Evolutionary conservation across 139 green algal genomes (phyloP).

Genomic region (Axilococcus clingmanii): DNA sequence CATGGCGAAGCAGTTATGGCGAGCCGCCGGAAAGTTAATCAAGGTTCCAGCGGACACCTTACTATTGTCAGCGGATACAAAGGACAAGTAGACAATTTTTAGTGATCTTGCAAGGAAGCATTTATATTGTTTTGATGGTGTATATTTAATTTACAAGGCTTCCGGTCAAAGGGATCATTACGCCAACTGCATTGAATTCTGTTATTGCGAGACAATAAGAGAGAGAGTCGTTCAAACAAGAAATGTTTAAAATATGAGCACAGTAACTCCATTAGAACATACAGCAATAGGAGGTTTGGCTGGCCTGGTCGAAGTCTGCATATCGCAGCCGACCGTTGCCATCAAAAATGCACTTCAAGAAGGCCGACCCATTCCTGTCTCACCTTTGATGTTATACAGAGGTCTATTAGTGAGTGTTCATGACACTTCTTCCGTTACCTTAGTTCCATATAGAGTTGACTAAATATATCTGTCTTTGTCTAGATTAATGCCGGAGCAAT

Average conservation of each 20-base stretch:
- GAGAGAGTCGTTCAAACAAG: too few species aligned
- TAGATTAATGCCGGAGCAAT: constrained; percentile 77
- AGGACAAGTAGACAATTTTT: too few species aligned
- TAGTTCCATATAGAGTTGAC: background rate
- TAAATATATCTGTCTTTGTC: background rate
- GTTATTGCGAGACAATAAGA: too few species aligned
- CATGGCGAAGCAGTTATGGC: background rate
- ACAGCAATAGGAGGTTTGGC: constrained; percentile 66
- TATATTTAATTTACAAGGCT: too few species aligned
- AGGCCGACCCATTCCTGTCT: constrained; percentile 57
- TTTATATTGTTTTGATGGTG: too few species aligned
- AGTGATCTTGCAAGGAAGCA: too few species aligned
- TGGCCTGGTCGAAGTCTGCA: constrained; percentile 52
- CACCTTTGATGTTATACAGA: constrained; percentile 58
- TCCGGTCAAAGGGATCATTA: too few species aligned
- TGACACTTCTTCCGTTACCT: background rate
- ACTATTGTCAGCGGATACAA: too few species aligned
- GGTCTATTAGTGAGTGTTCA: constrained; percentile 49
- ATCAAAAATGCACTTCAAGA: constrained; percentile 84
- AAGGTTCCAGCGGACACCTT: too few species aligned
- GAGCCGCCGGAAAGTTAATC: too few species aligned
- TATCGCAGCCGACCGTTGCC: constrained; percentile 72
- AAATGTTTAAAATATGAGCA: constrained; percentile 6
- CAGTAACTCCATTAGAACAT: constrained; percentile 53
- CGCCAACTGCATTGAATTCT: too few species aligned